Percentiles rank a stretch among this genome's conserved stretches.
phyloP scores from a whole-genome alignment of 192 early-diverging fungal genomes.

The Chytriomyces sp. region DNA sequence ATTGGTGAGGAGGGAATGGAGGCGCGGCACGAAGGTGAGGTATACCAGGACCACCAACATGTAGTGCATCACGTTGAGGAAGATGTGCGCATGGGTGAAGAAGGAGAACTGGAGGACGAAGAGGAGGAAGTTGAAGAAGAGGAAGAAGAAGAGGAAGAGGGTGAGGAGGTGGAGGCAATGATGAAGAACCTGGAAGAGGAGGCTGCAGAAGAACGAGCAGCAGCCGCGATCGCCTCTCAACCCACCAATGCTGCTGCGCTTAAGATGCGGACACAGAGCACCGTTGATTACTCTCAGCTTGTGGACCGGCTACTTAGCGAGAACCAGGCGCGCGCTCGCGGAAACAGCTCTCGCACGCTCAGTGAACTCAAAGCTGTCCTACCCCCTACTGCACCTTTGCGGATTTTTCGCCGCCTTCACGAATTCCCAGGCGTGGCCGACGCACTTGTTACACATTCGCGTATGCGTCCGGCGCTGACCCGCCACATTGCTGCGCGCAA shows the following conservation, averaged over 20 bases:
- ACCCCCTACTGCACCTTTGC: not conserved
- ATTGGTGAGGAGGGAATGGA: not conserved
- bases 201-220: conserved; percentile 8
- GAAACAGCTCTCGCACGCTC: not conserved
- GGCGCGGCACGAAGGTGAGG: not conserved
- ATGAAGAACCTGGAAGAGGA: conserved; percentile 29
- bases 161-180: conserved; percentile 29
- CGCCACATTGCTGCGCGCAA: conserved; percentile 1
- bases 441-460: conserved; percentile 1
- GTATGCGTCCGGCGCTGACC: conserved; percentile 9
- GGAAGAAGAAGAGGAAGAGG: conserved; percentile 23
- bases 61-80: not conserved
- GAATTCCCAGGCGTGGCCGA: conserved; percentile 15
- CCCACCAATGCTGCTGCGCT: not conserved
- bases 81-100: not conserved
- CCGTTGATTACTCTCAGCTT: conserved; percentile 2
- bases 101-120: not conserved
- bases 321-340: conserved; percentile 15
- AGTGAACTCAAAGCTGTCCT: not conserved
- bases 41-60: not conserved
- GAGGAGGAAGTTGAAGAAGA: conserved; percentile 1
- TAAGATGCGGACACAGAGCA: not conserved
- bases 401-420: conserved; percentile 14
- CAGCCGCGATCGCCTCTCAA: not conserved
- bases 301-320: conserved; percentile 2